phyloP scores from a whole-genome alignment of 2,329 filamentous ascomycete species.

The Cytospora chrysosperma region DNA sequence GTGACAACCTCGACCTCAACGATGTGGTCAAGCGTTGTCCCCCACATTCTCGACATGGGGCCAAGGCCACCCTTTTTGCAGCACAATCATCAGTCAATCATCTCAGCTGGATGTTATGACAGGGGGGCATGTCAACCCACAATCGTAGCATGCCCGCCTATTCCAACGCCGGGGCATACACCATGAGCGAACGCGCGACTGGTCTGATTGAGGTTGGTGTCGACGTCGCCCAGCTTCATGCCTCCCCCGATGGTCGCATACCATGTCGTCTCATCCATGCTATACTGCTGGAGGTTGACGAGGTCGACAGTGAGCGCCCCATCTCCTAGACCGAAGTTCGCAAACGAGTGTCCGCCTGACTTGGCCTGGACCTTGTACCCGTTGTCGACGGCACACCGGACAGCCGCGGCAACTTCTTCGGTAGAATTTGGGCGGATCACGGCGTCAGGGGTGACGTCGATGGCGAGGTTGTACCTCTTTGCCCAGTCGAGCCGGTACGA shows the following conservation, averaged over 20 bases:
- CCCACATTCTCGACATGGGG: constrained; percentile 60
- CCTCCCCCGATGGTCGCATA: constrained; percentile 56
- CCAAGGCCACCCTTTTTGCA: constrained; percentile 52
- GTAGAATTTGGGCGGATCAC: constrained; percentile 55
- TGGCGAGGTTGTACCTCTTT: constrained; percentile 52
- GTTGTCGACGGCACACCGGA: constrained; percentile 54
- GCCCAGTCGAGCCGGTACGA: constrained; percentile 49
- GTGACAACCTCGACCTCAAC: constrained; percentile 56
- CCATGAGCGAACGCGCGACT: constrained; percentile 60
- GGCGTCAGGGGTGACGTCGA: constrained; percentile 50
- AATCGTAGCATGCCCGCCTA: constrained; percentile 59
- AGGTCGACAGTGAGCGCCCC: constrained; percentile 56
- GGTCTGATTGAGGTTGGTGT: constrained; percentile 49
- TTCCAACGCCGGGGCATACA: constrained; percentile 57
- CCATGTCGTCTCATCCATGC: constrained; percentile 52
- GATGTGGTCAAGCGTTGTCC: constrained; percentile 54
- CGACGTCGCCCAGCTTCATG: constrained; percentile 51
- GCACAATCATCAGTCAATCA: background rate
- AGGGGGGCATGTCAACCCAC: constrained; percentile 33
- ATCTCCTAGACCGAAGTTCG: constrained; percentile 37
- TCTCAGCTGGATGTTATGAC: background rate
- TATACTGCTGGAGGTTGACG: constrained; percentile 50
- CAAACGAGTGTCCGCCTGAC: constrained; percentile 66
- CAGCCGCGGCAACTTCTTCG: constrained; percentile 54
- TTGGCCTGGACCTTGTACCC: constrained; percentile 58